These are phyloP conservation scores for Stentor coeruleus DNA, from an alignment of 73 alveolate genomes.

Conservation along the genomic window DNA sequence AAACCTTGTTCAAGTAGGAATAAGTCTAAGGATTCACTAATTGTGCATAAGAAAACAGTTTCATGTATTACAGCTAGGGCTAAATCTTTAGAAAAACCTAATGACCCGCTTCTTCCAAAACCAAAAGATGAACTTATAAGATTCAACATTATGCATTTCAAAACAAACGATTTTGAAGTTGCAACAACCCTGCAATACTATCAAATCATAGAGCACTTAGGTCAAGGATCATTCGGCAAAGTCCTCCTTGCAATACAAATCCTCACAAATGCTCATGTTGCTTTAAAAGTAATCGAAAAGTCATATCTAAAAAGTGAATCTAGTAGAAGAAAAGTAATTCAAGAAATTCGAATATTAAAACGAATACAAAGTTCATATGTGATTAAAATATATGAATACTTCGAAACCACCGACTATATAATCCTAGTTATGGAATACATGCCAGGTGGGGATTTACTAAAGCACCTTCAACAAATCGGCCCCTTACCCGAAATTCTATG, in stretches of 20 bases:
- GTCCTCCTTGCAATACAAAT: conserved; percentile 60
- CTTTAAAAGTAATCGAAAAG: conserved; percentile 78
- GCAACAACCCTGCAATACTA: too few species aligned
- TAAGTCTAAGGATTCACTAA: too few species aligned
- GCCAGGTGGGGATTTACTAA: conserved; percentile 88
- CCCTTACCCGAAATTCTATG: conserved; percentile 93
- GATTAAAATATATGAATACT: conserved; percentile 62
- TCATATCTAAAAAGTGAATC: conserved; percentile 58
- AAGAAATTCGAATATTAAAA: conserved; percentile 69
- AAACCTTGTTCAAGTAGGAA: too few species aligned
- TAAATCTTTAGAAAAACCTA: too few species aligned
- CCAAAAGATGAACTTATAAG: too few species aligned
- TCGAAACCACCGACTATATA: conserved; percentile 57
- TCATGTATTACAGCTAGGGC: too few species aligned
- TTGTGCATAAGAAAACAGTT: too few species aligned
- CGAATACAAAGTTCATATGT: conserved; percentile 79
- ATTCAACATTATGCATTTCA: too few species aligned
- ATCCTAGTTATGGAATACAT: conserved; percentile 69
- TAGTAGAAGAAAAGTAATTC: conserved; percentile 54
- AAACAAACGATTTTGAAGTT: too few species aligned
- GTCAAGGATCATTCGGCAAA: conserved; percentile 74
- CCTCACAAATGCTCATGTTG: conserved; percentile 65
- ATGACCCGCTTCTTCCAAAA: too few species aligned
- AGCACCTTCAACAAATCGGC: conserved; percentile 90
- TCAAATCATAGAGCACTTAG: conserved; percentile 10